Evolutionary conservation across 805 yeast genomes (phyloP).

Genomic region (Ogataea methylovora): DNA sequence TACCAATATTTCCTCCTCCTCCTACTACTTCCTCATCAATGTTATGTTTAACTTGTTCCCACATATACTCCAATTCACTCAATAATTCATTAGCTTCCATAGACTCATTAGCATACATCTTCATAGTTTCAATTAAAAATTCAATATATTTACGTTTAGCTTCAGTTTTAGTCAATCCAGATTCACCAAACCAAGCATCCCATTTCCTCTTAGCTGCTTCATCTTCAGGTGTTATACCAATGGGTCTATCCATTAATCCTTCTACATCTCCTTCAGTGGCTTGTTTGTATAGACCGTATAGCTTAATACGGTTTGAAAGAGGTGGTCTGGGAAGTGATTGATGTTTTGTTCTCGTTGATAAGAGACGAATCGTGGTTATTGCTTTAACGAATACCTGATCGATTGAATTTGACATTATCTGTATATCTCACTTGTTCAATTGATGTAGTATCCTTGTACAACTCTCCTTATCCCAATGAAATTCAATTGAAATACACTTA

Average conservation of each 20-base stretch:
- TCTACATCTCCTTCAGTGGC: slow-evolving; percentile 83
- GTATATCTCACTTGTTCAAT: too few relatives aligned
- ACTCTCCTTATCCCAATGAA: too few relatives aligned
- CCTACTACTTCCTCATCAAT: slow-evolving; percentile 8
- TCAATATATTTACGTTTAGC: slow-evolving; percentile 70
- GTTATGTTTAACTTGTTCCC: slow-evolving; percentile 52
- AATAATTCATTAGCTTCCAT: slow-evolving; percentile 59
- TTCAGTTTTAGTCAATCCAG: slow-evolving; percentile 59
- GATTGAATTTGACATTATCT: slow-evolving; percentile 42
- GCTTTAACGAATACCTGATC: slow-evolving; percentile 82
- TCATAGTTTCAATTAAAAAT: slow-evolving; percentile 66
- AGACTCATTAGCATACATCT: slow-evolving; percentile 58
- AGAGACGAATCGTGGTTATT: slow-evolving; percentile 66
- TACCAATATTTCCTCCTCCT: not conserved
- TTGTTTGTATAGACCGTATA: slow-evolving; percentile 82
- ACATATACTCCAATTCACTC: slow-evolving; percentile 60
- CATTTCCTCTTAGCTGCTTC: slow-evolving; percentile 66
- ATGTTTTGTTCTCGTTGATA: slow-evolving; percentile 56
- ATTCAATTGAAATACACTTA: too few relatives aligned
- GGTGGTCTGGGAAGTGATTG: slow-evolving; percentile 73
- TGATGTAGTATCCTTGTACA: too few relatives aligned
- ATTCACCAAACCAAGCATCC: slow-evolving; percentile 79
- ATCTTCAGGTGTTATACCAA: slow-evolving; percentile 52
- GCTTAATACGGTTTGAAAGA: slow-evolving; percentile 52
- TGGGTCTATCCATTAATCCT: slow-evolving; percentile 59